Conservation (phyloP, 371 early-diverging fungal species). For the Nematocida sp. region DNA sequence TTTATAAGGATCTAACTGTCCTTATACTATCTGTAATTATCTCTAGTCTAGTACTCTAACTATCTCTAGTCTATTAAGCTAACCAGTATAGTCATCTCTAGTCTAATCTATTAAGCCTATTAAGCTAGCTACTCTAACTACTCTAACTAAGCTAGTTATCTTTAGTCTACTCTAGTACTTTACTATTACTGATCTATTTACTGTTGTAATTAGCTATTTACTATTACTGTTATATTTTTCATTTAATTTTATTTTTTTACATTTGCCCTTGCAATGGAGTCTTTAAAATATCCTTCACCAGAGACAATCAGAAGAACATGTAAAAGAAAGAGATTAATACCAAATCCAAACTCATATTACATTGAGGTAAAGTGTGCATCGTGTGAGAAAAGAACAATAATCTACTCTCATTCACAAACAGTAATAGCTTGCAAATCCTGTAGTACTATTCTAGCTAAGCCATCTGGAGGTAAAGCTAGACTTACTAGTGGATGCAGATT, state of each 20-base stretch:
- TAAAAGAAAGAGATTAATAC: conserved; percentile 97
- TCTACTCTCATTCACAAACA: conserved; percentile 96
- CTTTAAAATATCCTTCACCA: conserved; percentile 90
- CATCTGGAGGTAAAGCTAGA: conserved; percentile 89
- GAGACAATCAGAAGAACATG: conserved; percentile 82
- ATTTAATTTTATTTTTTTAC: conserved; percentile 30
- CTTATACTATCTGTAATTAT: no score
- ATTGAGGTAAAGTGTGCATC: conserved; percentile 98
- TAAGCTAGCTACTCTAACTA: no score
- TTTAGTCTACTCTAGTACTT: no score
- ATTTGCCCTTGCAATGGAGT: conserved; percentile 62
- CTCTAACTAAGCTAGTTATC: no score
- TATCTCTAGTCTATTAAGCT: no score
- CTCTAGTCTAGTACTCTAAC: no score
- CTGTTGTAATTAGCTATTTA: no score
- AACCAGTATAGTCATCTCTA: no score
- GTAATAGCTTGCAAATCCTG: conserved; percentile 89
- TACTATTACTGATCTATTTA: no score
- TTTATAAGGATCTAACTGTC: no score
- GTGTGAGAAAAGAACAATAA: conserved; percentile 86
- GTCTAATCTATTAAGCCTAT: no score
- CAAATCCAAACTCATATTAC: conserved; percentile 96
- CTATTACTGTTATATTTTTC: neutral
- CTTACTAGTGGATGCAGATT: conserved; percentile 56
- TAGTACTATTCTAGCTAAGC: conserved; percentile 86